These are phyloP conservation scores for Grifola frondosa DNA, from an alignment of 1,284 basidiomycete species.

Conservation along the genomic window DNA sequence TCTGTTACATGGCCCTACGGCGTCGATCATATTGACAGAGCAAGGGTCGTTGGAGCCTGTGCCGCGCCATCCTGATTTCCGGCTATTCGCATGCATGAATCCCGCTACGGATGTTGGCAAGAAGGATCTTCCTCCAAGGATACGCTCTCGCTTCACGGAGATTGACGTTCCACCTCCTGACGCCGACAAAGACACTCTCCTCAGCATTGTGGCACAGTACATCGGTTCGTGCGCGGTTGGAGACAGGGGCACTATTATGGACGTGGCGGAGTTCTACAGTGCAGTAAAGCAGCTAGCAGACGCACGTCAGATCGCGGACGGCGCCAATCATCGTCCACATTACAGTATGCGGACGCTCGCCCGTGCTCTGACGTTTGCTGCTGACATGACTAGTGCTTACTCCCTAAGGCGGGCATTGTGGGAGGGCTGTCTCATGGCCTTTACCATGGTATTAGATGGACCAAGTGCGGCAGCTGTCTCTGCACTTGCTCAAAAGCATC, in stretches of 20 bases:
- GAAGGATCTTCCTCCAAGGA: conserved; percentile 90
- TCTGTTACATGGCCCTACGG: conserved; percentile 81
- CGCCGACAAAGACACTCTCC: conserved; percentile 86
- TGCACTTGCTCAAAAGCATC: conserved; percentile 71
- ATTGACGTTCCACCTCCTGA: conserved; percentile 95
- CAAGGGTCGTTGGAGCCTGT: conserved; percentile 91
- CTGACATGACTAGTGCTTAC: conserved; percentile 78
- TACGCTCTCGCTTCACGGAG: conserved; percentile 93
- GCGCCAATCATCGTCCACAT: conserved; percentile 92
- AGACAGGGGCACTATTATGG: conserved; percentile 87
- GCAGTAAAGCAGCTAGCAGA: conserved; percentile 82
- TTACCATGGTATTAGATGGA: conserved; percentile 90
- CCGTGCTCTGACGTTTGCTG: conserved; percentile 89
- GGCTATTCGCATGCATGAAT: conserved; percentile 99
- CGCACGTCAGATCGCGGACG: conserved; percentile 87
- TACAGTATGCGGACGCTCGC: conserved; percentile 97
- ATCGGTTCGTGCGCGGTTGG: conserved; percentile 83
- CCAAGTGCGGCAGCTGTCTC: conserved; percentile 73
- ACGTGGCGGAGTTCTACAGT: conserved; percentile 90
- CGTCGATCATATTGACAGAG: conserved; percentile 93
- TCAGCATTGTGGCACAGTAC: conserved; percentile 89
- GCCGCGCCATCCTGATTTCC: conserved; percentile 91
- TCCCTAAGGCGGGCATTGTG: conserved; percentile 87
- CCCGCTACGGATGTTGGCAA: conserved; percentile 99
- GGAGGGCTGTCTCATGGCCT: conserved; percentile 98